These are phyloP conservation scores for Ligustrum vulgare DNA, from an alignment of 257 asterid species.

Conservation along the genomic window DNA sequence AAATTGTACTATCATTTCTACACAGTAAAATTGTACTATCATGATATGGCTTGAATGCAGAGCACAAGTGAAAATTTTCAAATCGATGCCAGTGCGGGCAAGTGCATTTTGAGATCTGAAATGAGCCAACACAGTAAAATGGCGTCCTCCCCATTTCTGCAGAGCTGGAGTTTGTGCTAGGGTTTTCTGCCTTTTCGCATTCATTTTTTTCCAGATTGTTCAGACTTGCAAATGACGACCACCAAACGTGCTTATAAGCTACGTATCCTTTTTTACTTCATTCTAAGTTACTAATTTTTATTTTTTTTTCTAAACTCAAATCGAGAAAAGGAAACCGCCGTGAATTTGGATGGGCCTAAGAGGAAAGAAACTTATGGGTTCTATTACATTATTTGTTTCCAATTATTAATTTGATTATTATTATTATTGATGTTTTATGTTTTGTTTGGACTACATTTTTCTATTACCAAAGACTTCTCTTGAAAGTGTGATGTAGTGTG, in stretches of 20 bases:
- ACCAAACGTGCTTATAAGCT: slow-evolving; percentile 98
- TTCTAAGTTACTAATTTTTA: background rate
- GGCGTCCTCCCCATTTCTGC: slow-evolving; percentile 21
- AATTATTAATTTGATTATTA: background rate
- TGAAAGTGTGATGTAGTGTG: background rate
- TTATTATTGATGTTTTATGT: slow-evolving; percentile 13
- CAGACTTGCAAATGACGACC: slow-evolving; percentile 48
- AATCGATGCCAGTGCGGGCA: slow-evolving; percentile 35
- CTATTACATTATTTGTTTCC: slow-evolving; percentile 5
- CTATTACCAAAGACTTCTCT: background rate
- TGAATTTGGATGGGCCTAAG: slow-evolving; percentile 35
- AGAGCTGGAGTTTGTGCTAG: slow-evolving; percentile 42
- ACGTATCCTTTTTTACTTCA: slow-evolving; percentile 70
- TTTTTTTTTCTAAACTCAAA: slow-evolving; percentile 14
- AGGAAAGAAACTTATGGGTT: slow-evolving; percentile 12
- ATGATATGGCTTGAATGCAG: slow-evolving; percentile 21
- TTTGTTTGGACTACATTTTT: slow-evolving; percentile 15
- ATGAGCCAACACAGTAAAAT: slow-evolving; percentile 3
- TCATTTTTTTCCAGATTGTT: slow-evolving; percentile 22
- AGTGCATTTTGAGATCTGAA: slow-evolving; percentile 40
- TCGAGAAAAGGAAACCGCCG: slow-evolving; percentile 2
- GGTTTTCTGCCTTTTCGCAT: slow-evolving; percentile 33
- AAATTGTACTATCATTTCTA: no score
- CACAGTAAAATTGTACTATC: slow-evolving; percentile 3
- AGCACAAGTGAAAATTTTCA: slow-evolving; percentile 12